Base-by-base conservation (phyloP, 768 basidiomycete genomes). In the Lactarius quietus region DNA sequence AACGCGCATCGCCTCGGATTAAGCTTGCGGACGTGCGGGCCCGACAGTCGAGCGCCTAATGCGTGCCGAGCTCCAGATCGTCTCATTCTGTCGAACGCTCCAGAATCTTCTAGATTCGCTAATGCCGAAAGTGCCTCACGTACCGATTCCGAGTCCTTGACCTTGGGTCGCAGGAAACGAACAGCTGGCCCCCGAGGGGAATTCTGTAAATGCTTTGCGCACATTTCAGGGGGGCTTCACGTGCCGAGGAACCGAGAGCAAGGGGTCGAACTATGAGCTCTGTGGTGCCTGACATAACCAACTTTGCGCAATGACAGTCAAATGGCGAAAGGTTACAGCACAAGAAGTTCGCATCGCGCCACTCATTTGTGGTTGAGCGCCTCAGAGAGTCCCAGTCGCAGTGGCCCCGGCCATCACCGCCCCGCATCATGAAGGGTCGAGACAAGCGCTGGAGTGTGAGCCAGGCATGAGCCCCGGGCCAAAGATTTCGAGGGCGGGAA, bases 41-140 rank as follows among this genome's bases (percentile, higher is more conserved):
- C 43, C 23, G 52, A 59, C n/a, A 28, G 33, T 18, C 31, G 52
- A 23, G n/a, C n/a, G 10, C 43, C 39, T 6, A 43, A 45, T 18
- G 28, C n/a, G 39, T 38, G 31, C 59, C 23, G 26, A 23, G n/a
- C 14, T 63, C 61, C 9, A 53, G 38, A 53, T 58, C 38, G 10
- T 28, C n/a, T n/a, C n/a, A 10, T 6, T 3, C 18, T 45, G n/a
- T n/a, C 33, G 63, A 43, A 10, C 17, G 33, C 28, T 43, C 39
- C 41, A 64, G 41, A 59, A 54, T 45, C 31, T 28, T 3, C 61
- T 41, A 45, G 61, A 62, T 28, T 23, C 33, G 23, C 48, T 15
- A 51, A 28, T 26, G 14, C 48, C 15, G 23, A 26, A 45, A 7
- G 43, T 7, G 41, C 20, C 18, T 18, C 6, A 10, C 43, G 43